These are phyloP conservation scores for Macrotyloma uniflorum DNA, from an alignment of 306 rosid genomes.

Conservation along the genomic window DNA sequence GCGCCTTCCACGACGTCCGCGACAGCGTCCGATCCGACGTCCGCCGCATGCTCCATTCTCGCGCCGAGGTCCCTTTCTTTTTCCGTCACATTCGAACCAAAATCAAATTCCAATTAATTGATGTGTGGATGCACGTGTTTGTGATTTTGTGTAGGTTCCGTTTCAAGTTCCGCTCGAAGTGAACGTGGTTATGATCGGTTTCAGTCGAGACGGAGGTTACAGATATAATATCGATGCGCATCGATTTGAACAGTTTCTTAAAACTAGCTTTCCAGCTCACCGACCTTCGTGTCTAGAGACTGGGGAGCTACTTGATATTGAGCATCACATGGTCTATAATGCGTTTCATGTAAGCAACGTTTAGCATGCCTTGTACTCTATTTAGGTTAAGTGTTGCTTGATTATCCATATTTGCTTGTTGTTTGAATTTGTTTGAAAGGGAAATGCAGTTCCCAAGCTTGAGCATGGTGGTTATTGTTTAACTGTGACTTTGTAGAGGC, in stretches of 20 bases:
- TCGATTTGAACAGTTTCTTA: conserved; percentile 74
- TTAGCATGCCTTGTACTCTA: not conserved
- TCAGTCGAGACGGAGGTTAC: conserved; percentile 82
- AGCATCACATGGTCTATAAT: conserved; percentile 80
- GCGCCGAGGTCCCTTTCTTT: conserved; percentile 75
- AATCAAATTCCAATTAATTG: not conserved
- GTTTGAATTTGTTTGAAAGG: not conserved
- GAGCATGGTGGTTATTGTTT: not conserved
- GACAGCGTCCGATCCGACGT: conserved; percentile 78
- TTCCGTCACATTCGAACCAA: not conserved
- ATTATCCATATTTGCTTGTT: not conserved
- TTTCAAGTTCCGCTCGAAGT: conserved; percentile 97
- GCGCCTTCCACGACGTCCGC: conserved; percentile 92
- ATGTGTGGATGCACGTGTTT: not conserved
- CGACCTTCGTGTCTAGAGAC: conserved; percentile 92
- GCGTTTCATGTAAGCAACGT: conserved; percentile 68
- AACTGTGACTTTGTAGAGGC: not conserved
- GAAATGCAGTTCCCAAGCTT: not conserved
- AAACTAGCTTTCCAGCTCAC: conserved; percentile 76
- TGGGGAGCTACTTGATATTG: conserved; percentile 86
- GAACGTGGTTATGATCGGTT: conserved; percentile 84
- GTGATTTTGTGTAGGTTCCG: conserved; percentile 67
- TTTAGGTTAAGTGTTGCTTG: not conserved
- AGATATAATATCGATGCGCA: conserved; percentile 67
- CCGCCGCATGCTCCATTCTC: conserved; percentile 95